A percentile compares a stretch with the other conserved stretches of the same genome.
Evolutionary conservation across 2,329 filamentous ascomycete genomes (phyloP).

Genomic region (Seiridium unicorne): DNA sequence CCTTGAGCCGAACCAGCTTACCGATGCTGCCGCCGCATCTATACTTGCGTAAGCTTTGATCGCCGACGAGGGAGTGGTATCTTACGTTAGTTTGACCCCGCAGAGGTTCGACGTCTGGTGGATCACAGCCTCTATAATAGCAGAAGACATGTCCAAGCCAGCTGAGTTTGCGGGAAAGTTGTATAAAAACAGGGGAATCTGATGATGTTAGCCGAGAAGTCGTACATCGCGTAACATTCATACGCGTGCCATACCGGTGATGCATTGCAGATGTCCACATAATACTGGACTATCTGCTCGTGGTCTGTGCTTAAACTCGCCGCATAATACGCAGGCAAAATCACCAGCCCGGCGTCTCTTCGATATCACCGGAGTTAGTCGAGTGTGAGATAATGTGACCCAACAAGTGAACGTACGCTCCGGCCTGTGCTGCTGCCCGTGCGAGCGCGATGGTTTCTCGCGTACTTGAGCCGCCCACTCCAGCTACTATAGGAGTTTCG

Average conservation of each 20-base stretch:
- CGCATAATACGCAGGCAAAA: slow-evolving; percentile 22
- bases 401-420: slow-evolving; percentile 14
- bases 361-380: neutral
- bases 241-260: slow-evolving; percentile 16
- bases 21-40: slow-evolving; percentile 22
- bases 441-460: slow-evolving; percentile 20
- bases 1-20: slow-evolving; percentile 18
- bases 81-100: slow-evolving; percentile 21
- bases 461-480: slow-evolving; percentile 20
- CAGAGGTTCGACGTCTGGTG: slow-evolving; percentile 16
- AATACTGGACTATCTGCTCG: slow-evolving; percentile 21
- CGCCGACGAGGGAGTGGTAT: neutral
- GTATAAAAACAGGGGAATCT: slow-evolving; percentile 20
- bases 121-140: slow-evolving; percentile 16
- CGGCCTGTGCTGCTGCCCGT: slow-evolving; percentile 16
- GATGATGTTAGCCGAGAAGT: neutral
- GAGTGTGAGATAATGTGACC: neutral
- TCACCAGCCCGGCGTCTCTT: slow-evolving; percentile 22
- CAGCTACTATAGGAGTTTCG: slow-evolving; percentile 20
- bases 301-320: slow-evolving; percentile 19
- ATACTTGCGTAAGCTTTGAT: neutral
- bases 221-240: neutral
- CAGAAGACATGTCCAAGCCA: slow-evolving; percentile 21
- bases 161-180: slow-evolving; percentile 22
- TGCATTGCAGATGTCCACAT: slow-evolving; percentile 19